These are phyloP conservation scores for Capsella bursapastoris DNA, from an alignment of 345 rosid species.

Conservation along the genomic window DNA sequence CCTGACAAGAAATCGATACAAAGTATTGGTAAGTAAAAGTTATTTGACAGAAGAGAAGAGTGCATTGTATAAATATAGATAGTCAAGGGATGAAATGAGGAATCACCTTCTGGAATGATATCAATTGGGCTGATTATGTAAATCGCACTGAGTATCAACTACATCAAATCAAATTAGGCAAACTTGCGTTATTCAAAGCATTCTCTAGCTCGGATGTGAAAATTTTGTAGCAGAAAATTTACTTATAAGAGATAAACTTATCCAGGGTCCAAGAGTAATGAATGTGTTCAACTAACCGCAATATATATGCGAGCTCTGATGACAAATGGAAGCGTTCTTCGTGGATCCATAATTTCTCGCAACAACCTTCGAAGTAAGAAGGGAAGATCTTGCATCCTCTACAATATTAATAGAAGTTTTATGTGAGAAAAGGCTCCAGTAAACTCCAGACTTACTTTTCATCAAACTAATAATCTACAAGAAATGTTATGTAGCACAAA, in stretches of 20 bases:
- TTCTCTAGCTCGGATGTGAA: not conserved
- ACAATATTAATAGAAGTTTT: slow-evolving; percentile 18
- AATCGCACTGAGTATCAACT: slow-evolving; percentile 67
- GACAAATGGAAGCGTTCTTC: slow-evolving; percentile 85
- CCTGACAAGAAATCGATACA: slow-evolving; percentile 46
- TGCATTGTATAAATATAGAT: not conserved
- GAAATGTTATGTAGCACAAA: not conserved
- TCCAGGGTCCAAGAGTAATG: not conserved
- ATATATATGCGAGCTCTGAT: slow-evolving; percentile 79
- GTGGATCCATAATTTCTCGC: slow-evolving; percentile 78
- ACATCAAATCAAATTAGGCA: slow-evolving; percentile 35
- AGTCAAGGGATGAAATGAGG: slow-evolving; percentile 11
- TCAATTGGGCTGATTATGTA: slow-evolving; percentile 78
- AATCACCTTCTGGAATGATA: slow-evolving; percentile 83
- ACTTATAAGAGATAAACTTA: not conserved
- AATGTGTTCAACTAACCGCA: slow-evolving; percentile 42
- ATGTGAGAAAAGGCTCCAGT: not conserved
- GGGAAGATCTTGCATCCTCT: slow-evolving; percentile 95
- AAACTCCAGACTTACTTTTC: not conserved
- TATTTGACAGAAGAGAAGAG: not conserved
- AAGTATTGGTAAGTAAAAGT: slow-evolving; percentile 6
- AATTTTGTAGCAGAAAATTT: not conserved
- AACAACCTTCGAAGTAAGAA: slow-evolving; percentile 78
- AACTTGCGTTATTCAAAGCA: slow-evolving; percentile 7
- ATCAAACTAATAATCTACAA: not conserved